Evolutionary conservation across 2,329 filamentous ascomycete genomes (phyloP).

Genomic region (Aspergillus awamori): DNA sequence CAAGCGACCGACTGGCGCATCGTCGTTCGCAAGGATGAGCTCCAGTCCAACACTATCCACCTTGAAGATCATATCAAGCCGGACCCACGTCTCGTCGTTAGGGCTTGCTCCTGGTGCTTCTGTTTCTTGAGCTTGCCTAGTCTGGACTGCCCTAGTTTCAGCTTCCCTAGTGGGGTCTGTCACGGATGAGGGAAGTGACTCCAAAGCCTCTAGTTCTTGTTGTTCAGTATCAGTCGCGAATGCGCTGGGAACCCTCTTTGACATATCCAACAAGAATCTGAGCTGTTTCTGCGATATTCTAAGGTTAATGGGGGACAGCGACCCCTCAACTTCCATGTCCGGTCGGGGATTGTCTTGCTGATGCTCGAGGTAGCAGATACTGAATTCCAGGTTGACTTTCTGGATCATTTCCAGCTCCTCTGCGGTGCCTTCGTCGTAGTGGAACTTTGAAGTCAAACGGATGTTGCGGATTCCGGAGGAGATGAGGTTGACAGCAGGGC

Average conservation of each 20-base stretch:
- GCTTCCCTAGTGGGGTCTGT: conserved; percentile 53
- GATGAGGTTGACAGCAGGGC: conserved; percentile 83
- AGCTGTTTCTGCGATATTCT: conserved; percentile 88
- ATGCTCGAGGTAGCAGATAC: conserved; percentile 89
- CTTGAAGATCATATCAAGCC: conserved; percentile 88
- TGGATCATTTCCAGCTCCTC: conserved; percentile 97
- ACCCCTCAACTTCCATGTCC: conserved; percentile 87
- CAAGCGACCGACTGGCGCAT: conserved; percentile 76
- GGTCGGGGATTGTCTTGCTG: conserved; percentile 74
- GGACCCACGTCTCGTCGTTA: conserved; percentile 78
- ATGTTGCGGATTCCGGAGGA: conserved; percentile 91
- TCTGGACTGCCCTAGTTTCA: conserved; percentile 56
- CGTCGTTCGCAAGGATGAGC: conserved; percentile 74
- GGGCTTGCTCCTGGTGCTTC: conserved; percentile 72
- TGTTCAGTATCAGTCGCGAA: conserved; percentile 76
- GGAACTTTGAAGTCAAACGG: conserved; percentile 83
- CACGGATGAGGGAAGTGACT: conserved; percentile 66
- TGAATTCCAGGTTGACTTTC: conserved; percentile 91
- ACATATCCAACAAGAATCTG: conserved; percentile 84
- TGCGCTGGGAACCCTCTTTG: conserved; percentile 81
- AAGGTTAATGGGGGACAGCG: conserved; percentile 91
- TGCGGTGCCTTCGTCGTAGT: conserved; percentile 70
- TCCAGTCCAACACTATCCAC: conserved; percentile 87
- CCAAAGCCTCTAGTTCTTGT: conserved; percentile 71
- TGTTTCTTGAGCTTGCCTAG: conserved; percentile 51